Evolutionary conservation across 208 protist species (phyloP), one percentile per base, ranked within the genome.

Genomic region (Leishmania gerbilli): DNA sequence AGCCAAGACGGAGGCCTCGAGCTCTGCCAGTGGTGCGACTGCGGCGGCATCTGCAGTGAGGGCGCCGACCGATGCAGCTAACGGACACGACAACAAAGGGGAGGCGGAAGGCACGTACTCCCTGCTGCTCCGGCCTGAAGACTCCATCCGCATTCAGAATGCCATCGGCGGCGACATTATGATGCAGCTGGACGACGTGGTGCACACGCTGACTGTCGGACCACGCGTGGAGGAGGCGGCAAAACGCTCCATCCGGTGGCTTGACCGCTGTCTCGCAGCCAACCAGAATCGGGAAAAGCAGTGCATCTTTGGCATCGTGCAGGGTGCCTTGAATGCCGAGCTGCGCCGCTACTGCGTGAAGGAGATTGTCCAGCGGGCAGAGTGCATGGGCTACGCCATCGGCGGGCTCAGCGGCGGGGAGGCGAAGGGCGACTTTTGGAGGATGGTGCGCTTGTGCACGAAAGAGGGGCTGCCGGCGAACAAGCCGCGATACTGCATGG

Each of bases 111-210:
- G 71, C 53, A 74, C 84, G 49, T 96, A 92, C 68, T 91, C 95
- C 34, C 95, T 99, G 71, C 82, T 99, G 67, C 90, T 99, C 0
- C 98, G 96, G 1, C 99, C 99, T 9, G 99, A 99, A 85, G 92
- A 99, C 37, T 99, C 95, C 68, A 99, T 99, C 78, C 84, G 95
- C 13, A 99, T 99, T 71, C 99, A 99, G 89, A 99, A 99, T 79
- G 88, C 92, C 37, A 99, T 99, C 85, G 99, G 99, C 21, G 94
- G 96, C 11, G 99, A 99, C 86, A 99, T 99, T 78, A 99, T 99
- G 91, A 99, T 99, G 99, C 96, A 98, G 79, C 90, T 99, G 0
- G 99, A 99, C 85, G 99, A 99, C 86, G 98, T 99, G 15, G 96
- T 99, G 40, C 92, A 97, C 83, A 92, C 93, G 9, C 84, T 95